phyloP scores from a whole-genome alignment of 2,329 filamentous ascomycete species.

The Xylariaceae sp. region DNA sequence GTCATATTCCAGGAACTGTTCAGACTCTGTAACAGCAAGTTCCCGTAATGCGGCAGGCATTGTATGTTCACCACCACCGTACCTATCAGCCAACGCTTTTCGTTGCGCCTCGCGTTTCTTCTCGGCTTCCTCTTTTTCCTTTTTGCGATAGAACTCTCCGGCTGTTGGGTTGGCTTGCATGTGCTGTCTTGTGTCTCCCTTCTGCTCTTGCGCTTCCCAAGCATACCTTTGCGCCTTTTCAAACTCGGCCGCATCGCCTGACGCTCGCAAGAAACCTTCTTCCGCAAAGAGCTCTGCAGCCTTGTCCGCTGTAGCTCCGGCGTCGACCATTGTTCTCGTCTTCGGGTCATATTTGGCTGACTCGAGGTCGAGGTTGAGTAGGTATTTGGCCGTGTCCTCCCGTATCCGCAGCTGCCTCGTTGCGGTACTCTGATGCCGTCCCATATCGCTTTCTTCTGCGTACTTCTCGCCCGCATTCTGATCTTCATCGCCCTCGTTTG shows the following conservation, averaged over 20 bases:
- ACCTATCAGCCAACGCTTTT: constrained; percentile 73
- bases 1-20: constrained; percentile 91
- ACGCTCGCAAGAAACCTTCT: constrained; percentile 83
- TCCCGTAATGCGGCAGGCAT: constrained; percentile 60
- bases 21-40: constrained; percentile 71
- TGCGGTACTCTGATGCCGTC: constrained; percentile 83
- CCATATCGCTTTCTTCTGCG: constrained; percentile 95
- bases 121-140: constrained; percentile 70
- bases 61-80: constrained; percentile 63
- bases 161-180: constrained; percentile 95
- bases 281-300: constrained; percentile 83
- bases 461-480: constrained; percentile 67
- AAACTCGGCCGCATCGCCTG: constrained; percentile 90
- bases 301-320: constrained; percentile 73
- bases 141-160: constrained; percentile 78
- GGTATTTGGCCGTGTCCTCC: constrained; percentile 96
- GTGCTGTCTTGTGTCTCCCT: constrained; percentile 75
- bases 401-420: constrained; percentile 87
- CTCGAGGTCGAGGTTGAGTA: constrained; percentile 90
- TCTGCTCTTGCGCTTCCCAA: constrained; percentile 89
- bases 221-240: constrained; percentile 85
- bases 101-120: constrained; percentile 63
- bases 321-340: constrained; percentile 84
- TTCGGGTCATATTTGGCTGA: constrained; percentile 98
- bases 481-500: constrained; percentile 46